Conservation (phyloP, 2,329 filamentous ascomycete genomes). For the Botrytis byssoidea region DNA sequence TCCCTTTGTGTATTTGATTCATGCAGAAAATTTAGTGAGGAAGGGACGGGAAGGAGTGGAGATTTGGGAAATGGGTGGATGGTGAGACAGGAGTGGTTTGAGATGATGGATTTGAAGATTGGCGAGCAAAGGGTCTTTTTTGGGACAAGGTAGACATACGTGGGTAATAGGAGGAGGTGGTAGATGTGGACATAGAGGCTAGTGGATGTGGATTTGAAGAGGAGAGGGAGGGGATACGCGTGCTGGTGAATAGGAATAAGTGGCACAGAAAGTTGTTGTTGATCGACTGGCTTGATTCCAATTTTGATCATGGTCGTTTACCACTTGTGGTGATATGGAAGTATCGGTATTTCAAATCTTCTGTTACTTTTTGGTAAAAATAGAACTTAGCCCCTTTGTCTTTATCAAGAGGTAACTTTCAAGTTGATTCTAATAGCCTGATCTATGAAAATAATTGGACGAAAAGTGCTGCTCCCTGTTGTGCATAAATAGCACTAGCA, state of each 20-base stretch:
- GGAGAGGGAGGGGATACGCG: too few relatives aligned
- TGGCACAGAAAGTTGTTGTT: not conserved
- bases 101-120: not conserved
- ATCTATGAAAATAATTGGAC: not conserved
- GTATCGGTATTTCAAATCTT: not conserved
- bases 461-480: not conserved
- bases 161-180: not conserved
- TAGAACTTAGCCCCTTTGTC: not conserved
- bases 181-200: not conserved
- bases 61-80: not conserved
- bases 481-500: not conserved
- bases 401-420: not conserved
- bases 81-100: not conserved
- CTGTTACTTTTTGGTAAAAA: not conserved
- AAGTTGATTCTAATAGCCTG: not conserved
- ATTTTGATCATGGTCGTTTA: not conserved
- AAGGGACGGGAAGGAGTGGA: not conserved
- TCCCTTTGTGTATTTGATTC: too few relatives aligned
- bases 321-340: not conserved
- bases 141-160: not conserved
- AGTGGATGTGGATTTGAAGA: not conserved
- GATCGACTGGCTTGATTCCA: not conserved
- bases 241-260: not conserved
- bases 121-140: not conserved
- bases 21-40: not conserved